Evolutionary conservation across 306 rosid species (phyloP).

Genomic region (Cicer yamashitae): DNA sequence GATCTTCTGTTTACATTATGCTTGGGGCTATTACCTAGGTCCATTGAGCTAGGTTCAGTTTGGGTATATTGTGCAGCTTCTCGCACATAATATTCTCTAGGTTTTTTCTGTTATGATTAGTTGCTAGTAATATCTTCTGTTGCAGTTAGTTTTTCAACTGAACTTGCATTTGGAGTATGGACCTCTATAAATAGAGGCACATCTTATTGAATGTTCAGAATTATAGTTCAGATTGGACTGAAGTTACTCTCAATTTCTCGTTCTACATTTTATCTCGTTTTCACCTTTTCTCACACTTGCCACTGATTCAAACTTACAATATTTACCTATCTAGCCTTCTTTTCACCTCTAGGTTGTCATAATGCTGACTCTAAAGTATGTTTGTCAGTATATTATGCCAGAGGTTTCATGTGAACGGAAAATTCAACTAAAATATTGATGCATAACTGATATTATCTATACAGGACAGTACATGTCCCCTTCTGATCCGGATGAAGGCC

Average conservation of each 20-base stretch:
- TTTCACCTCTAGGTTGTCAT: slow-evolving; percentile 27
- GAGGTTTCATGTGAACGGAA: slow-evolving; percentile 20
- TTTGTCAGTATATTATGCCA: slow-evolving; percentile 32
- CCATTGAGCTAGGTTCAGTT: neutral
- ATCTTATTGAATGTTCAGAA: neutral
- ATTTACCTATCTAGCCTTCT: slow-evolving; percentile 26
- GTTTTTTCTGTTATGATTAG: neutral
- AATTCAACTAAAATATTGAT: slow-evolving; percentile 33
- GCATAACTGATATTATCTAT: slow-evolving; percentile 46
- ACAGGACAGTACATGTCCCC: slow-evolving; percentile 99
- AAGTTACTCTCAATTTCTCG: neutral
- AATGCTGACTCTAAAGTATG: slow-evolving; percentile 32
- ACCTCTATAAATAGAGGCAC: neutral
- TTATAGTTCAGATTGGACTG: neutral
- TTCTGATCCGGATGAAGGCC: slow-evolving; percentile 99
- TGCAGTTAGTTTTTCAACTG: neutral
- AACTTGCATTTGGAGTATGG: neutral
- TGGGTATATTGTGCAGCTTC: neutral
- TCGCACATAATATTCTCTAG: neutral
- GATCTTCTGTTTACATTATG: neutral
- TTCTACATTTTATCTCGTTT: neutral
- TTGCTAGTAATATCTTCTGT: neutral
- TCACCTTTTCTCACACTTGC: neutral
- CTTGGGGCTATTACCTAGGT: neutral
- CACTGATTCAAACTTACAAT: slow-evolving; percentile 1